Percentiles rank a stretch among this genome's conserved stretches.
phyloP scores from a whole-genome alignment of 805 yeast species.

The Metschnikowia vanudenii region DNA sequence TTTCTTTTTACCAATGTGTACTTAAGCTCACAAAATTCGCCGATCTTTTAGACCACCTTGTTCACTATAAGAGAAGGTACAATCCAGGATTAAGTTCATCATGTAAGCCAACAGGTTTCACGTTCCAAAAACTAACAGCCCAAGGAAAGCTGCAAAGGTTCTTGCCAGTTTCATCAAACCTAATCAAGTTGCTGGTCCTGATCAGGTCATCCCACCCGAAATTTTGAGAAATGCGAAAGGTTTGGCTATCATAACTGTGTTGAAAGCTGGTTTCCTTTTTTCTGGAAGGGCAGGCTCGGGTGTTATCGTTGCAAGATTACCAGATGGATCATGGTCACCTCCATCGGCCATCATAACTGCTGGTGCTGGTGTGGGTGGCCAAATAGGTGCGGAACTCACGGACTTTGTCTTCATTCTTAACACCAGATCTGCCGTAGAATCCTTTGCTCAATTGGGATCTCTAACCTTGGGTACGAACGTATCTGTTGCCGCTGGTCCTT shows the following conservation, averaged over 20 bases:
- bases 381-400: slow-evolving; percentile 92
- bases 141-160: slow-evolving; percentile 88
- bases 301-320: slow-evolving; percentile 86
- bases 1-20: background rate
- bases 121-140: slow-evolving; percentile 6
- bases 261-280: slow-evolving; percentile 93
- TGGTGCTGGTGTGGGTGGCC: slow-evolving; percentile 99
- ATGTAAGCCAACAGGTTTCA: background rate
- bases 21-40: background rate
- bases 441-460: slow-evolving; percentile 92
- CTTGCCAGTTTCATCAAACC: slow-evolving; percentile 90
- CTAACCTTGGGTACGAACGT: slow-evolving; percentile 93
- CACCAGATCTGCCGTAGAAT: slow-evolving; percentile 81
- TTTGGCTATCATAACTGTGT: slow-evolving; percentile 85
- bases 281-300: slow-evolving; percentile 99
- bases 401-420: slow-evolving; percentile 94
- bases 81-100: no score
- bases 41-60: no score
- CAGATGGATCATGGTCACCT: slow-evolving; percentile 96
- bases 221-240: slow-evolving; percentile 90
- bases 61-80: no score
- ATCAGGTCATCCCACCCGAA: slow-evolving; percentile 84
- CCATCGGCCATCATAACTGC: slow-evolving; percentile 95
- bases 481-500: slow-evolving; percentile 95
- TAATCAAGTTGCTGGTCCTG: slow-evolving; percentile 88